Base-by-base conservation (phyloP, 768 basidiomycete species). In the Udeniomyces megalosporus region DNA sequence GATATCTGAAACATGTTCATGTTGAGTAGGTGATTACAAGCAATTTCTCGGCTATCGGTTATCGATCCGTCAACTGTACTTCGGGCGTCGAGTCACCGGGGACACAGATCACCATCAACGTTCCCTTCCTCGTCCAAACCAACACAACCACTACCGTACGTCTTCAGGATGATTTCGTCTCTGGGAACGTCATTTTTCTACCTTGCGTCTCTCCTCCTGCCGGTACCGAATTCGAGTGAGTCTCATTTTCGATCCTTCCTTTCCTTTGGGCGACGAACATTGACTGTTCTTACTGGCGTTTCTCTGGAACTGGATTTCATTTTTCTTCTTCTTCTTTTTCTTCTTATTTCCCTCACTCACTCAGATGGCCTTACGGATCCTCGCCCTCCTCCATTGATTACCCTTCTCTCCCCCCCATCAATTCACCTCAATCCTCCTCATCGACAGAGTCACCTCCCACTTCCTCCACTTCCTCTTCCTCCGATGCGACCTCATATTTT, bases 41-140 rank as follows among this genome's bases (percentile, higher is more conserved):
- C 14, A 86, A 86, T 70, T 84, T 82, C 7, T 81, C 84, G 7
- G 87, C 86, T 73, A 82, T 88, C 62, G 85, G 85, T 44, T 76
- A 76, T 14, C 77, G 77, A 6, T 84, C 84, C 4, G 80, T 81
- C 4, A 82, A 84, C 64, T 87, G 60, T 48, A n/a, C 44, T 1
- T 4, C 2, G 29, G 45, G 32, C 26, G 28, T n/a, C 26, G 58
- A 35, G 4, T n/a, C 47, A 24, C 17, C 7, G 8, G n/a, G n/a
- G n/a, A 29, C 31, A 12, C 15, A n/a, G 24, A 56, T 56, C 55
- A 24, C 24, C 24, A 44, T 46, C n/a, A n/a, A 24, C n/a, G 11
- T 22, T 12, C 26, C 38, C 2, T 54, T 57, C 20, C 34, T 47
- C 28, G 38, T 62, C 26, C 61, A 62, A n/a, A 15, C 48, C 22